A percentile compares a stretch with the other conserved stretches of the same genome.
These are phyloP conservation scores for Cladophialophora exuberans DNA, from an alignment of 2,329 filamentous ascomycete species.

Conservation along the genomic window DNA sequence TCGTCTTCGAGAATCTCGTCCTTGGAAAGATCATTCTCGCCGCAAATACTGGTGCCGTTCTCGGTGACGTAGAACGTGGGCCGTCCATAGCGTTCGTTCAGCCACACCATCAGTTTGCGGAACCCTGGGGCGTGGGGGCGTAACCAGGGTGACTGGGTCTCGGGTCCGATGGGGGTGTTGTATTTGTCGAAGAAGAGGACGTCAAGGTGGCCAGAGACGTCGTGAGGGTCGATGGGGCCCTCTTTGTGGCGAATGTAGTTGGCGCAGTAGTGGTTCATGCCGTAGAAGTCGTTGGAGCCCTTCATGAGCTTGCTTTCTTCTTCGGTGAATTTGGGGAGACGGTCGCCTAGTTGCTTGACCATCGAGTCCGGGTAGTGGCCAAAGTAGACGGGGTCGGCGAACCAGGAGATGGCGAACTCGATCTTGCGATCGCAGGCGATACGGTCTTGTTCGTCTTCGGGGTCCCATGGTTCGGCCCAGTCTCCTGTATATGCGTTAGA, in stretches of 20 bases:
- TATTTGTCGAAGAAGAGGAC: conserved; percentile 70
- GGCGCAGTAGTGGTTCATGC: conserved; percentile 92
- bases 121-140: conserved; percentile 76
- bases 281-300: conserved; percentile 91
- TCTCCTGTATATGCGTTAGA: conserved; percentile 58
- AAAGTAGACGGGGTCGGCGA: conserved; percentile 83
- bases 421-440: conserved; percentile 79
- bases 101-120: conserved; percentile 74
- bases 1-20: conserved; percentile 74
- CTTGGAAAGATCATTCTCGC: conserved; percentile 73
- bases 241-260: conserved; percentile 78
- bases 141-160: conserved; percentile 83
- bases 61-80: conserved; percentile 87
- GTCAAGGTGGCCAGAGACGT: conserved; percentile 77
- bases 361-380: conserved; percentile 84
- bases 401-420: conserved; percentile 87
- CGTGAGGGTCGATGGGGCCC: conserved; percentile 59
- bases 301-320: conserved; percentile 75
- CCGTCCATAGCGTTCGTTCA: conserved; percentile 73
- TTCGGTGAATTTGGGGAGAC: conserved; percentile 72
- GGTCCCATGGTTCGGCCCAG: conserved; percentile 80
- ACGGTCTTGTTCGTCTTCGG: conserved; percentile 72
- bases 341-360: conserved; percentile 76
- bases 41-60: conserved; percentile 83
- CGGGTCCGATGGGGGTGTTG: conserved; percentile 74